These are phyloP conservation scores for Yarrowia sp. DNA, from an alignment of 805 yeast species.

Conservation along the genomic window DNA sequence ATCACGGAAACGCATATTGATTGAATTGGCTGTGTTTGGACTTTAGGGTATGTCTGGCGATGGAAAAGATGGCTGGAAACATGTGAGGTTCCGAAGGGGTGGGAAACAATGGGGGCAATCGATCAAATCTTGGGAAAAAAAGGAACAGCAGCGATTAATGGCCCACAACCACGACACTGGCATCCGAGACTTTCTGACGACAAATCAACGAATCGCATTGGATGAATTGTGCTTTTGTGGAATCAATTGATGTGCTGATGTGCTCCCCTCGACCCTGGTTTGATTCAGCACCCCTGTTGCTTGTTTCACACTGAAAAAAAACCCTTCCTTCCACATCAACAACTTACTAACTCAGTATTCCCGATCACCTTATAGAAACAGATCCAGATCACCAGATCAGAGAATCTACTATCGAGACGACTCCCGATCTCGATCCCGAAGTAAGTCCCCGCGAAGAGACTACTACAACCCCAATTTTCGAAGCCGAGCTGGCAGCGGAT, in stretches of 20 bases:
- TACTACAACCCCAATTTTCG: conserved; percentile 28
- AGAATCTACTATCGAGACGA: conserved; percentile 37
- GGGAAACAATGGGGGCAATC: background rate
- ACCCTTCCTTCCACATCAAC: background rate
- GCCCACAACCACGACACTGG: no score
- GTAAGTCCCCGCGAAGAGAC: conserved; percentile 38
- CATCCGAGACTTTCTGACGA: no score
- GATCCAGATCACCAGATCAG: conserved; percentile 38
- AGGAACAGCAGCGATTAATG: background rate
- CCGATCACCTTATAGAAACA: conserved; percentile 39
- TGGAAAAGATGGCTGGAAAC: background rate
- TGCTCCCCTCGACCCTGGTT: no score
- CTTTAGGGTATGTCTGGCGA: conserved; percentile 30
- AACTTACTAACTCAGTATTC: conserved; percentile 32
- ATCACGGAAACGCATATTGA: conserved; percentile 30
- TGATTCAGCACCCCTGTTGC: no score
- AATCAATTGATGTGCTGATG: no score
- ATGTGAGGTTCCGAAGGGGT: conserved; percentile 5
- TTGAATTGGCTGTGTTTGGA: conserved; percentile 37
- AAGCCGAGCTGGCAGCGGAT: conserved; percentile 34
- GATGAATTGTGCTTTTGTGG: no score
- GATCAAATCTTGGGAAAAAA: no score
- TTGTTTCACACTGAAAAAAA: no score
- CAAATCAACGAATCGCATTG: no score
- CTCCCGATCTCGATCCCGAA: conserved; percentile 39